Evolutionary conservation across 768 basidiomycete genomes (phyloP).

Genomic region (Strobilomyces echinocephalus): DNA sequence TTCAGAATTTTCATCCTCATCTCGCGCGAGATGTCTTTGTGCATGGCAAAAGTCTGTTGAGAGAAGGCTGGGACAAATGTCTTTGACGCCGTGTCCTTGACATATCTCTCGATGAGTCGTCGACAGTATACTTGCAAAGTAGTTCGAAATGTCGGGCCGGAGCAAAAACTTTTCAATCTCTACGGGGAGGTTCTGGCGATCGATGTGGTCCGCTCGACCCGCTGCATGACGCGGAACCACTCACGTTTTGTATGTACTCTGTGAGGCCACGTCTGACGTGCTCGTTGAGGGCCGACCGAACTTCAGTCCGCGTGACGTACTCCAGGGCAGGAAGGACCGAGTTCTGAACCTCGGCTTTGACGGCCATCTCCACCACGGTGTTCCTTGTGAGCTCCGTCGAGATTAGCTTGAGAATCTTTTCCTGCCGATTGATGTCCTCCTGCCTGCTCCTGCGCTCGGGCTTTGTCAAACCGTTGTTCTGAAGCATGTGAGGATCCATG

Average conservation of each 20-base stretch:
- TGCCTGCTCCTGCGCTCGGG: constrained; percentile 68
- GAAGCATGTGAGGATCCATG: constrained; percentile 7
- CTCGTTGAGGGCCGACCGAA: constrained; percentile 71
- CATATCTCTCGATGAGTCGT: constrained; percentile 57
- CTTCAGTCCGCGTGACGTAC: constrained; percentile 75
- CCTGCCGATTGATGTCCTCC: constrained; percentile 82
- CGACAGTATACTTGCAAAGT: constrained; percentile 75
- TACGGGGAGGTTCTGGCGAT: constrained; percentile 58
- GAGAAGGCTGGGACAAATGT: constrained; percentile 72
- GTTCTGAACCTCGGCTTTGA: constrained; percentile 78
- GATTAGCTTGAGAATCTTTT: constrained; percentile 84
- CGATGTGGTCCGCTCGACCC: constrained; percentile 5
- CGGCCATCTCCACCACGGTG: constrained; percentile 86
- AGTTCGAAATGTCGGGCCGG: constrained; percentile 72
- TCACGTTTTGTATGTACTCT: constrained; percentile 69
- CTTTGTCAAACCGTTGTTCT: constrained; percentile 85
- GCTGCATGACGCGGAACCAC: not conserved
- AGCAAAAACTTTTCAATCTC: constrained; percentile 78
- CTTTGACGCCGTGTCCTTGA: constrained; percentile 74
- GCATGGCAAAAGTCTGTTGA: constrained; percentile 68
- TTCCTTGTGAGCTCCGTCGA: constrained; percentile 83
- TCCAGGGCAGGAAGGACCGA: constrained; percentile 81
- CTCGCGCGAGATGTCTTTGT: constrained; percentile 75
- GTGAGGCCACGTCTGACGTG: constrained; percentile 72
- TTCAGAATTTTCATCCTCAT: constrained; percentile 69